Evolutionary conservation across 306 rosid species (phyloP).

Genomic region (Mucuna pruriens): DNA sequence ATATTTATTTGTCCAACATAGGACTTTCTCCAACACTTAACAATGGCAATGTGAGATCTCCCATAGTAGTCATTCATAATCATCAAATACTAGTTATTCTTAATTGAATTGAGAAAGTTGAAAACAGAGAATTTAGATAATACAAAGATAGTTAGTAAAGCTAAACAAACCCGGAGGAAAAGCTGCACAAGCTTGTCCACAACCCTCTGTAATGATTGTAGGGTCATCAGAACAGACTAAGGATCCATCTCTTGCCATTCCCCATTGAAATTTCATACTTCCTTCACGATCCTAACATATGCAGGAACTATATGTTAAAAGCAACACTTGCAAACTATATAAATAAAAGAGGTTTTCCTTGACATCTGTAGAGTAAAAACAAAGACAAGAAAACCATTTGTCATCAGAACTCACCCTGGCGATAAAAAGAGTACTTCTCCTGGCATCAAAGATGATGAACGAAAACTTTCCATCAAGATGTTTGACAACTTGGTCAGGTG

Average conservation of each 20-base stretch:
- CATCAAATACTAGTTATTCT: background rate
- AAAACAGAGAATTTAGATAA: background rate
- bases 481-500: constrained; percentile 68
- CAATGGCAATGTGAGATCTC: too few species aligned
- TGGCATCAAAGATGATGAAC: constrained; percentile 61
- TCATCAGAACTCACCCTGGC: constrained; percentile 54
- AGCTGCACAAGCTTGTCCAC: constrained; percentile 58
- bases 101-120: background rate
- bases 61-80: background rate
- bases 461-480: constrained; percentile 68
- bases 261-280: constrained; percentile 55
- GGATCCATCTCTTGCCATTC: constrained; percentile 64
- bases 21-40: too few species aligned
- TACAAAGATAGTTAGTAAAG: background rate
- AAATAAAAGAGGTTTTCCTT: background rate
- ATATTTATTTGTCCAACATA: too few species aligned
- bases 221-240: constrained; percentile 57
- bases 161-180: constrained; percentile 62
- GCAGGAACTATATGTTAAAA: background rate
- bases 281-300: constrained; percentile 63
- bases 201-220: constrained; percentile 49
- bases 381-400: background rate
- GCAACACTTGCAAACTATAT: background rate
- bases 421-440: constrained; percentile 44
- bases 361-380: background rate